Base-by-base conservation (phyloP, 441 rosid species). In the Flueggea neowawraea region DNA sequence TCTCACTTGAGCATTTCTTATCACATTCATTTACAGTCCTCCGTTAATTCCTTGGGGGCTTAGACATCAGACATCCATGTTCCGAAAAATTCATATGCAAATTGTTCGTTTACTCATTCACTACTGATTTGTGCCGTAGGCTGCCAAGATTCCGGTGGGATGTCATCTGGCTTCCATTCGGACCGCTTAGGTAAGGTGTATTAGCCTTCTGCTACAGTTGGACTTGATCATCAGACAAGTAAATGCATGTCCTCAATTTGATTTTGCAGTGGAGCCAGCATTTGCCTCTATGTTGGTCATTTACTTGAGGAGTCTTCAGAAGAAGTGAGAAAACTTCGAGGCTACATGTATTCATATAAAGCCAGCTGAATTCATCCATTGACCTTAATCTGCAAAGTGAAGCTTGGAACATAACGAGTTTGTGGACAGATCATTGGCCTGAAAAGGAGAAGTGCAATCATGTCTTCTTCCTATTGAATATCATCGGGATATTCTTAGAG, bases 91-190 rank as follows among this genome's bases (percentile, higher is more conserved):
- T 22, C 28, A 22, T 11, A 15, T 6, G 7, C 44, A 10, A 43
- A 51, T 36, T 36, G 63, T 22, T 49, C 36, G 36, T 50, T 64
- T 49, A 55, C 28, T 31, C 8, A 32, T 33, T 13, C 61, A 22
- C 57, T 67, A 32, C 72, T 65, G 28, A 17, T 65, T 52, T 58
- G 60, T 61, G 62, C 50, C 54, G 41, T 57, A 93, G 97, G 72
- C 52, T 87, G 81, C 82, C 91, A 22, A 90, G 78, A 70, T 90
- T 93, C 66, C 82, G 84, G 57, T 90, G 96, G 97, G 95, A 93
- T 73, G 78, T 78, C 31, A 73, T 88, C 36, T 93, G 97, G 98
- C 96, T 85, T 70, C 96, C 96, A 3, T 67, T 90, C 13, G 97
- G 90, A 6, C 95, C 97, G n/a, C 69, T 88, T 50, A 55, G 93